Evolutionary conservation across 345 rosid species (phyloP), one percentile per base, ranked within the genome.

Genomic region (Eucalyptus brandiana): DNA sequence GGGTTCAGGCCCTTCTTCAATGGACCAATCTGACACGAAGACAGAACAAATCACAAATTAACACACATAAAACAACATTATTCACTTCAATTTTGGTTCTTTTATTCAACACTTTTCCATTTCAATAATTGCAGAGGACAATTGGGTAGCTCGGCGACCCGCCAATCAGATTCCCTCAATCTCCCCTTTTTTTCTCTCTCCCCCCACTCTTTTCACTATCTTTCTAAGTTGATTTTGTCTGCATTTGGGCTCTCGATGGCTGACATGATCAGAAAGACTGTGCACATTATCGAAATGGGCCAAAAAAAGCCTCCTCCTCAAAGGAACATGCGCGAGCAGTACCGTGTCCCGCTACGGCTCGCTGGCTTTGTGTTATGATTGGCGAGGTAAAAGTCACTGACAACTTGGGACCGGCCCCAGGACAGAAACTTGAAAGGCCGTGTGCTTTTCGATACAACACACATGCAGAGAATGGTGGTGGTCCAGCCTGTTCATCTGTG

Each of bases 1-100:
- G 99, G 99, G 91, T 97, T 97, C 80, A 97, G 86, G 80, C 99
- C 99, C 89, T 94, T 96, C 96, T 94, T 96, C 91, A 97, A 62
- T 32, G 95, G 67, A 88, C 99, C 99, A 51, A 97, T 96, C 99
- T 97, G 95, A 42, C 17, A 51, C 30, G 30, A 28, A 62, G 34
- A 26, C 15, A 48, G 32, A 42, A 86, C 2, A 48, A 48, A 80
- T 49, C 18, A 83, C 50, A 47, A 37, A 76, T 28, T 51, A 58
- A 37, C 85, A 42, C 54, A 34, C 69, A 88, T 2, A 26, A 87
- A 15, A 62, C 0, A 60, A 87, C 42, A 87, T n/a, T 12, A 58
- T 37, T 21, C 10, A 37, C 8, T 37, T 76, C 28, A 2, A 11
- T 12, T 76, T 76, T 76, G 83, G 83, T 76, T 76, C 83, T 19